These are phyloP conservation scores for Penicillium samsonianum DNA, from an alignment of 495 filamentous ascomycete species.

Conservation along the genomic window DNA sequence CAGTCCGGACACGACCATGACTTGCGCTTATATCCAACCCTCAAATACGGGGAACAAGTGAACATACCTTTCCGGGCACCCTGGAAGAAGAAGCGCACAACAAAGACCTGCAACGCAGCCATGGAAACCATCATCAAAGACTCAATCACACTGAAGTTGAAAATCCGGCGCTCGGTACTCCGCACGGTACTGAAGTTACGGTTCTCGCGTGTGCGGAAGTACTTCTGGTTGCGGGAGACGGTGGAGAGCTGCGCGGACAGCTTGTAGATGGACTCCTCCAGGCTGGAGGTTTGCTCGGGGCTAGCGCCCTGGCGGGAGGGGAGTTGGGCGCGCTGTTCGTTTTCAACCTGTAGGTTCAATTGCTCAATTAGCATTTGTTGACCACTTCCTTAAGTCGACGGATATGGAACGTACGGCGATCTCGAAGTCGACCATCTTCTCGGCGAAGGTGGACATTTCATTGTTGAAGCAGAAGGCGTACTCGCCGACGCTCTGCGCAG, in stretches of 20 bases:
- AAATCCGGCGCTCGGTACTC: constrained; percentile 92
- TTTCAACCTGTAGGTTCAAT: constrained; percentile 65
- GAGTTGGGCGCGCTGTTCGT: constrained; percentile 78
- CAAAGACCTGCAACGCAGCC: constrained; percentile 95
- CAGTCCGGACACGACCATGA: background rate
- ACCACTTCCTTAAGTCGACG: background rate
- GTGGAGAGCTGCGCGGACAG: constrained; percentile 93
- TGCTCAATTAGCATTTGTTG: constrained; percentile 11
- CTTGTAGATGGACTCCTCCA: constrained; percentile 97
- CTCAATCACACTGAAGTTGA: constrained; percentile 96
- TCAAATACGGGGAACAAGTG: background rate
- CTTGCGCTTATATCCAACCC: background rate
- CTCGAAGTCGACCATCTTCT: constrained; percentile 99
- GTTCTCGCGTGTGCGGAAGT: constrained; percentile 98
- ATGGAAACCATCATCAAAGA: constrained; percentile 89
- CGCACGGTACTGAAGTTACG: constrained; percentile 97
- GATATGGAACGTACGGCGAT: constrained; percentile 69
- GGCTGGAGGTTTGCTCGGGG: constrained; percentile 84
- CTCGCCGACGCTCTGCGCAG: constrained; percentile 87
- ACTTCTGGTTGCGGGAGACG: constrained; percentile 96
- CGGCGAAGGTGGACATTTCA: constrained; percentile 94
- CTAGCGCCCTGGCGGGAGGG: constrained; percentile 88
- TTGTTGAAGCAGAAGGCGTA: constrained; percentile 99
- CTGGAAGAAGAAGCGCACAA: constrained; percentile 99
- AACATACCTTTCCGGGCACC: constrained; percentile 71